Base-by-base conservation (phyloP, 495 filamentous ascomycete species). In the Hamigera avellanea region DNA sequence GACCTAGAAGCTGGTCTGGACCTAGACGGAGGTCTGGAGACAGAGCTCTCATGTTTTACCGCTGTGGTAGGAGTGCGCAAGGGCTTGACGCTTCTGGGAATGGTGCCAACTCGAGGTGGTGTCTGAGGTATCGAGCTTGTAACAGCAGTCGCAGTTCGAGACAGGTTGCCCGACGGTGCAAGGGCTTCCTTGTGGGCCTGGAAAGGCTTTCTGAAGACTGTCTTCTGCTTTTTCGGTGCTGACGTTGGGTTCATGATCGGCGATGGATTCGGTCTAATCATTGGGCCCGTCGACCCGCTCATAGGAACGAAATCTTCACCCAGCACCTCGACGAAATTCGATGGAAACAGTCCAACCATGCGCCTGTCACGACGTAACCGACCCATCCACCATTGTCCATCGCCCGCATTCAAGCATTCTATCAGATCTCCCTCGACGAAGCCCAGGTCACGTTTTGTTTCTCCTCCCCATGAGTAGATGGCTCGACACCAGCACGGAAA, bases 361-460 rank as follows among this genome's bases (percentile, higher is more conserved):
- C 84, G 73, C 53, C 79, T 77, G 55, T 96, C 91, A 39, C 93
- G 74, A 44, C 76, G 78, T 52, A 96, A 54, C 32, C 89, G 76
- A 17, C 91, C 91, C 63, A 84, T 94, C 91, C 91, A 98, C 93
- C 91, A 98, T 36, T 82, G 83, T 18, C 93, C 93, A 61, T 98
- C 91, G 35, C 91, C 91, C 2, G 91, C 91, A 57, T 96, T 98
- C 14, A 98, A 69, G 53, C 87, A 94, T 73, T 98, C 91, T 52
- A 98, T 98, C 41, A 96, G 63, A 61, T 98, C 91, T 30, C 93
- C 91, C 56, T 98, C 93, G 42, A 96, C 79, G 57, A 98, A 96
- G 14, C 91, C 91, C 36, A 98, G 69, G 53, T 98, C 91, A 46
- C 79, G 76, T 61, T 89, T 93, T 2, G 83, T 88, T 75, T 98